These are phyloP conservation scores for Globisporangium cylindrosporum DNA, from an alignment of 352 stramenopile species.

Conservation along the genomic window DNA sequence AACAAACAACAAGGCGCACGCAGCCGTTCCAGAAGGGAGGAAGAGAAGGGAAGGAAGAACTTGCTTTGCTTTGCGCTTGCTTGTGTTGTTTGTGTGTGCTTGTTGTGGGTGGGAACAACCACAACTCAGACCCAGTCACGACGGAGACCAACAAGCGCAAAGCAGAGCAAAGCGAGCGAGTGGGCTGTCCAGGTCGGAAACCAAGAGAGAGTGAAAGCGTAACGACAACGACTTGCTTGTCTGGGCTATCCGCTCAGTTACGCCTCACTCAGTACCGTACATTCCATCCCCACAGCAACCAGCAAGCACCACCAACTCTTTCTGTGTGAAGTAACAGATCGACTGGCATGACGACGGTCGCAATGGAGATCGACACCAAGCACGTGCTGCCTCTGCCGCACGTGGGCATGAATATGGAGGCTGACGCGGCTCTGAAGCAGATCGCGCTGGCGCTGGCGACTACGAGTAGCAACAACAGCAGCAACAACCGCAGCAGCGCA, in stretches of 20 bases:
- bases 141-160: not conserved
- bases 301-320: not conserved
- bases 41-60: not conserved
- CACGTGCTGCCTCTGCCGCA: conserved; percentile 3
- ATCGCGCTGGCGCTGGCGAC: too few relatives aligned
- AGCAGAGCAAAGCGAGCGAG: not conserved
- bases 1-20: not conserved
- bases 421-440: conserved; percentile 2
- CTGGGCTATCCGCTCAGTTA: not conserved
- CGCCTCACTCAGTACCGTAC: too few relatives aligned
- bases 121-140: not conserved
- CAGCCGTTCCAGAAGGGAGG: not conserved
- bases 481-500: not conserved
- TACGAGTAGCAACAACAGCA: not conserved
- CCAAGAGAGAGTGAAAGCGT: not conserved
- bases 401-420: not conserved
- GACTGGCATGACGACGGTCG: conserved; percentile 8
- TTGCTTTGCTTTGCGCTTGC: not conserved
- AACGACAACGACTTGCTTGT: not conserved
- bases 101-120: conserved; percentile 3
- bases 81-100: not conserved
- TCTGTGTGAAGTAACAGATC: not conserved
- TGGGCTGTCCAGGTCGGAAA: too few relatives aligned
- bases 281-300: not conserved
- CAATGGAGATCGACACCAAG: conserved; percentile 11